Percentiles rank a stretch among this genome's conserved stretches.
These are phyloP conservation scores for Mycena rosella DNA, from an alignment of 768 basidiomycete genomes.

Conservation along the genomic window DNA sequence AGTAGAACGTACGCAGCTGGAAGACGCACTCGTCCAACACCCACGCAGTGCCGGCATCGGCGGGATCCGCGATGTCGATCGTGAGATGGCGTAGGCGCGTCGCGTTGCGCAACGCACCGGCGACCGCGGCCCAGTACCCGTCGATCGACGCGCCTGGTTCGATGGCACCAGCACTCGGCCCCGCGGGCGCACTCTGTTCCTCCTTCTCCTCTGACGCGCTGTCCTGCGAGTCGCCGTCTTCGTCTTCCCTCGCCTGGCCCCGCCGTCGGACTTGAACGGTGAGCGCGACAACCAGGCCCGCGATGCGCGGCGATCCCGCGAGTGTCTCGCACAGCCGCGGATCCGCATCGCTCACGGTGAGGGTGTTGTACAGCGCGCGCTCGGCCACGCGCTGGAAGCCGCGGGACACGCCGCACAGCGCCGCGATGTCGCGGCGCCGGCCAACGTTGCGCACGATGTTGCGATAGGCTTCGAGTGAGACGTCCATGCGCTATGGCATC, in stretches of 20 bases:
- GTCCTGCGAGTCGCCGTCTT: constrained; percentile 36
- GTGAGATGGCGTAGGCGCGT: constrained; percentile 64
- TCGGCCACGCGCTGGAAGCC: constrained; percentile 68
- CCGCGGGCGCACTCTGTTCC: too few species aligned
- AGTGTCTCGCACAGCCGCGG: constrained; percentile 63
- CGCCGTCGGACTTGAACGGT: constrained; percentile 58
- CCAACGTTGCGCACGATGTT: constrained; percentile 66
- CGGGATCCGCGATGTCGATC: constrained; percentile 58
- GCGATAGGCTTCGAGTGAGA: constrained; percentile 71
- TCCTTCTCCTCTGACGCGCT: neutral
- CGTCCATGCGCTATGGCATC: constrained; percentile 57
- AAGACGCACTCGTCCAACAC: constrained; percentile 60
- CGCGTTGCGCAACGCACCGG: constrained; percentile 61
- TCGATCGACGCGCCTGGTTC: too few species aligned
- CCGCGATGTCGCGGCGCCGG: constrained; percentile 65
- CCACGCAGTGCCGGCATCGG: constrained; percentile 53
- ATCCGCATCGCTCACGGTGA: constrained; percentile 58
- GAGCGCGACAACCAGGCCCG: constrained; percentile 65
- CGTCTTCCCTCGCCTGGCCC: constrained; percentile 37
- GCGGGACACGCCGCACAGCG: constrained; percentile 70
- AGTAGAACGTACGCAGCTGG: constrained; percentile 70
- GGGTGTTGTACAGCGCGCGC: constrained; percentile 69
- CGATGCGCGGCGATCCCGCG: constrained; percentile 59
- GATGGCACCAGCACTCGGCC: constrained; percentile 40
- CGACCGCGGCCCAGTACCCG: constrained; percentile 65